phyloP scores from a whole-genome alignment of 2,329 filamentous ascomycete genomes.

The Verticillium dahliae region DNA sequence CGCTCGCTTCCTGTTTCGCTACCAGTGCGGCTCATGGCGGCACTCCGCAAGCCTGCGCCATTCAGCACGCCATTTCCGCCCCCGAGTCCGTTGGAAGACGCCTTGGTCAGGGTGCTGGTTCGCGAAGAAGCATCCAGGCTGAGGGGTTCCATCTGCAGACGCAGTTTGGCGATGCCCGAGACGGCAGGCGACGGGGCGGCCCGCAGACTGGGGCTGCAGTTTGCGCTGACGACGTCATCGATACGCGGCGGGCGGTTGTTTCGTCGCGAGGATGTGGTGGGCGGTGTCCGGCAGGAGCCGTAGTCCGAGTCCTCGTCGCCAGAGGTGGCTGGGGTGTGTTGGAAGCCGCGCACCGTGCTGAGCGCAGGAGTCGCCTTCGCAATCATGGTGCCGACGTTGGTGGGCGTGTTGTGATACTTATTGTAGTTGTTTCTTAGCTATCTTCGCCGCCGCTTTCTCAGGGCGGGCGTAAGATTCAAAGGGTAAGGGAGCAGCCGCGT shows the following conservation, averaged over 20 bases:
- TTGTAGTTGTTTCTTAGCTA: neutral
- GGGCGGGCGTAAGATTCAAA: conserved; percentile 4
- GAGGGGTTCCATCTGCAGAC: conserved; percentile 71
- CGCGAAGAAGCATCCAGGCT: conserved; percentile 52
- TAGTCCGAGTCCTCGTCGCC: conserved; percentile 53
- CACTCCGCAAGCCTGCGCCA: conserved; percentile 34
- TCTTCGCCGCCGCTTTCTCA: neutral
- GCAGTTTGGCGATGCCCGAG: conserved; percentile 73
- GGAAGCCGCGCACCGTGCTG: conserved; percentile 51
- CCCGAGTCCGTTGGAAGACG: conserved; percentile 34
- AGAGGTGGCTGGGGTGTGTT: conserved; percentile 44
- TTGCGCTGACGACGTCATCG: conserved; percentile 51
- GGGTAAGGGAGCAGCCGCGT: conserved; percentile 36
- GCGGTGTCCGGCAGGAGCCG: conserved; percentile 17
- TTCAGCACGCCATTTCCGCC: conserved; percentile 17
- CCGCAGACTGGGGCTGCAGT: conserved; percentile 55
- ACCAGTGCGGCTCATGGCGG: conserved; percentile 43
- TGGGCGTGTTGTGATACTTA: neutral
- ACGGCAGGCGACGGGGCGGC: conserved; percentile 45
- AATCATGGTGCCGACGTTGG: conserved; percentile 31
- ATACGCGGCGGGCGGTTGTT: conserved; percentile 30
- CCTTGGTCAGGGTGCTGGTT: conserved; percentile 47
- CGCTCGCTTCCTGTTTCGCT: conserved; percentile 48
- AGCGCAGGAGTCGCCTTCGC: conserved; percentile 40
- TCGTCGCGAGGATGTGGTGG: conserved; percentile 20